phyloP scores from a whole-genome alignment of 1,139 yeast species.

The Hyphopichia burtonii region DNA sequence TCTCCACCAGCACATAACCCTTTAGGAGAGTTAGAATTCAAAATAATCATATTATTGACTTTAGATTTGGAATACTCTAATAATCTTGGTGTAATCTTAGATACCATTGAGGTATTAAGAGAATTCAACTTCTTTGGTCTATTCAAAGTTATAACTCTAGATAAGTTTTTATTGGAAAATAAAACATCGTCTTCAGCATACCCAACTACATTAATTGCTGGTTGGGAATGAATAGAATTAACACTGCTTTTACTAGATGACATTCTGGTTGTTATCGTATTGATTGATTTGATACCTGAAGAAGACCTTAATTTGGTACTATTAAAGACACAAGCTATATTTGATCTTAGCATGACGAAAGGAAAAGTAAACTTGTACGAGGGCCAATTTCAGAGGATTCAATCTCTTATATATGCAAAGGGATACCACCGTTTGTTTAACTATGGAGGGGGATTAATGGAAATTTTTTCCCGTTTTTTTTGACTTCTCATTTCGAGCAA shows the following conservation, averaged over 20 bases:
- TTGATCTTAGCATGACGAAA: slow-evolving; percentile 10
- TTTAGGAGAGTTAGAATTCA: slow-evolving; percentile 65
- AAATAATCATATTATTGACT: slow-evolving; percentile 61
- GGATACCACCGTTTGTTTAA: too few relatives aligned
- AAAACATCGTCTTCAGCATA: slow-evolving; percentile 54
- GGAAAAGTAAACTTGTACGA: not conserved
- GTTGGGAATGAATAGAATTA: slow-evolving; percentile 1
- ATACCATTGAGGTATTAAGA: slow-evolving; percentile 74
- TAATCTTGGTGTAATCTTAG: slow-evolving; percentile 70
- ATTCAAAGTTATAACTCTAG: slow-evolving; percentile 77
- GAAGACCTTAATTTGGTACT: slow-evolving; percentile 2
- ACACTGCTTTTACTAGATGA: not conserved
- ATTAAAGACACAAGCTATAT: not conserved
- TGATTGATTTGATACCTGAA: not conserved
- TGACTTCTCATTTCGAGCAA: not conserved
- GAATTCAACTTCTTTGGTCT: slow-evolving; percentile 86
- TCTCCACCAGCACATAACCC: slow-evolving; percentile 93
- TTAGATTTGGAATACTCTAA: slow-evolving; percentile 73
- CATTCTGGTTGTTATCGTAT: not conserved
- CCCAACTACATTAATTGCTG: slow-evolving; percentile 8
- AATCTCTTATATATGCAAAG: not conserved
- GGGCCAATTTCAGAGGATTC: not conserved
- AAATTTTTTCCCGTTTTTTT: not conserved
- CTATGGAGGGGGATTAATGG: not conserved
- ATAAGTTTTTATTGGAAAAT: slow-evolving; percentile 59